Percentiles rank a stretch among this genome's conserved stretches.
Conservation (phyloP, 805 yeast species). For the Blastobotrys americana region DNA sequence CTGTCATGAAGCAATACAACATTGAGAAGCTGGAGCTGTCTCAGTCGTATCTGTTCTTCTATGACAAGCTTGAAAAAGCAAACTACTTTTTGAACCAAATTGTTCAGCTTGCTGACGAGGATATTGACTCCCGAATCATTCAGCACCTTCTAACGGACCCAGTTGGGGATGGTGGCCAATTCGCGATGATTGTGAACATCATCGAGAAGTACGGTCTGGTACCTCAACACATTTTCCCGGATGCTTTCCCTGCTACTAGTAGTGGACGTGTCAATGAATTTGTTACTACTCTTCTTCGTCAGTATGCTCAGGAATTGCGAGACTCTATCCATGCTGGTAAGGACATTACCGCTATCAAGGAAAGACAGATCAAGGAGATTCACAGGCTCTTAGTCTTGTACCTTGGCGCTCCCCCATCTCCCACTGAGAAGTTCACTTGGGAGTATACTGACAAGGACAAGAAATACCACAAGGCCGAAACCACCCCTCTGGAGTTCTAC, state of each 20-base stretch:
- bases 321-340: conserved; percentile 37
- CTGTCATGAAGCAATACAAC: conserved; percentile 54
- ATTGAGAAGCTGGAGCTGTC: conserved; percentile 66
- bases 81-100: conserved; percentile 74
- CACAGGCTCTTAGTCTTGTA: conserved; percentile 60
- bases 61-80: conserved; percentile 80
- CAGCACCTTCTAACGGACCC: conserved; percentile 61
- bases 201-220: conserved; percentile 76
- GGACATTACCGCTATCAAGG: conserved; percentile 31
- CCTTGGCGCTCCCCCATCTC: conserved; percentile 74
- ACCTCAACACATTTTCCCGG: conserved; percentile 69
- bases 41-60: conserved; percentile 72
- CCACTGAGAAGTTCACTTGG: conserved; percentile 62
- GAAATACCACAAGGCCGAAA: conserved; percentile 39
- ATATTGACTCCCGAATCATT: conserved; percentile 61
- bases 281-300: conserved; percentile 64
- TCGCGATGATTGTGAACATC: conserved; percentile 72
- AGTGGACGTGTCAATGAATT: conserved; percentile 50
- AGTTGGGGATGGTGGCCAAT: conserved; percentile 80
- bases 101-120: conserved; percentile 58
- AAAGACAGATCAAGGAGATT: conserved; percentile 50
- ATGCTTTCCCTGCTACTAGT: conserved; percentile 49
- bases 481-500: conserved; percentile 64
- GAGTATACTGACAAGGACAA: conserved; percentile 70
- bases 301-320: conserved; percentile 67